These are phyloP conservation scores for Yamadazyma paraphyllophila DNA, from an alignment of 805 yeast species.

Conservation along the genomic window DNA sequence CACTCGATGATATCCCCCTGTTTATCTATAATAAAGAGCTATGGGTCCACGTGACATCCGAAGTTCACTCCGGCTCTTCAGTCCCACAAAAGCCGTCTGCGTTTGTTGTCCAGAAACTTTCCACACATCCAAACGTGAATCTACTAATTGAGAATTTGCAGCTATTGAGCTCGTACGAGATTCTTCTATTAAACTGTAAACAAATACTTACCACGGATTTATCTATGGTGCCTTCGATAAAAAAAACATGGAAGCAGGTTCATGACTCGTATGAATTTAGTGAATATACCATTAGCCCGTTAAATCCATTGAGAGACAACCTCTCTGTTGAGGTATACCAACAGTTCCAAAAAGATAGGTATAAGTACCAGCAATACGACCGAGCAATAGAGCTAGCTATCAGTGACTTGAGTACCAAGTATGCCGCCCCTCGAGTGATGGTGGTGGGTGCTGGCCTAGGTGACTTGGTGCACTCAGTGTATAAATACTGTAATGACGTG, in stretches of 20 bases:
- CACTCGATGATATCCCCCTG: neutral
- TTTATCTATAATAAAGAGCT: neutral
- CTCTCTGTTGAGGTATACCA: constrained; percentile 61
- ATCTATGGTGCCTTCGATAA: neutral
- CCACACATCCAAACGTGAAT: constrained; percentile 4
- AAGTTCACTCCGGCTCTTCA: too few relatives aligned
- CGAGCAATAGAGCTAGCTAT: constrained; percentile 61
- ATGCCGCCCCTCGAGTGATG: constrained; percentile 32
- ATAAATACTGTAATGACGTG: constrained; percentile 12
- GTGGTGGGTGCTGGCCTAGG: constrained; percentile 91
- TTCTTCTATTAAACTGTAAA: constrained; percentile 1
- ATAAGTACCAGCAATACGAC: constrained; percentile 69
- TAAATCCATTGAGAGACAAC: constrained; percentile 66
- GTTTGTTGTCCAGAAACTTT: constrained; percentile 1
- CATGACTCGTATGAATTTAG: constrained; percentile 3
- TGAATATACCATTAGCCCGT: constrained; percentile 46
- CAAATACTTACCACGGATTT: neutral
- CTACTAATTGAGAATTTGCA: constrained; percentile 5
- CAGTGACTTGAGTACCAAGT: constrained; percentile 14
- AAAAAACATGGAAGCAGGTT: neutral
- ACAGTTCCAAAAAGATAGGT: constrained; percentile 66
- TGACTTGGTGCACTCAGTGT: constrained; percentile 56
- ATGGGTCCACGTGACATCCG: neutral
- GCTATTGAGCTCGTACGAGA: neutral
- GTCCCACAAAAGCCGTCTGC: too few relatives aligned